Conservation (phyloP, 2,329 filamentous ascomycete genomes). For the Fusarium chaquense region DNA sequence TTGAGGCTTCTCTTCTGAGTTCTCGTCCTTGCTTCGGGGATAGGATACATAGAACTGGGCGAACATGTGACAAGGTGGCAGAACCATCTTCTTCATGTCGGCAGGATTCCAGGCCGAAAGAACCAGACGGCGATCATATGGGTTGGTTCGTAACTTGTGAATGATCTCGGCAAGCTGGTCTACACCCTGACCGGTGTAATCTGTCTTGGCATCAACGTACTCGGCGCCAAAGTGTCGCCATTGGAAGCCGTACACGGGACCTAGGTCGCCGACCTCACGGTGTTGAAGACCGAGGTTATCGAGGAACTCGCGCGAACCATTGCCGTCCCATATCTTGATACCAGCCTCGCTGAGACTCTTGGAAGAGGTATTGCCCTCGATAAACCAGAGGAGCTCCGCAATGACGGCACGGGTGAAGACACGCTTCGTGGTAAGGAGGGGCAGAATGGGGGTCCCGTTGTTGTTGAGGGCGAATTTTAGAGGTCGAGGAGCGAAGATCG, state of each 20-base stretch:
- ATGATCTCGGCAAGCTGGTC: conserved; percentile 95
- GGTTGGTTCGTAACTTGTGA: conserved; percentile 82
- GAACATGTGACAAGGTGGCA: conserved; percentile 98
- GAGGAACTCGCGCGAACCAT: conserved; percentile 90
- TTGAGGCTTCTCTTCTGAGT: conserved; percentile 58
- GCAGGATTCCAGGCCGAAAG: conserved; percentile 94
- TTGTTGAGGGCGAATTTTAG: conserved; percentile 87
- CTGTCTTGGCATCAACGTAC: conserved; percentile 81
- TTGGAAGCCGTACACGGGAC: conserved; percentile 97
- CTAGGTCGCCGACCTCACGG: conserved; percentile 88
- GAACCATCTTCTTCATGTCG: conserved; percentile 87
- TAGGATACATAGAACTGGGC: conserved; percentile 94
- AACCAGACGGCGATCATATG: conserved; percentile 91
- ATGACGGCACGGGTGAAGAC: conserved; percentile 93
- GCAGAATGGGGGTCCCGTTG: conserved; percentile 74
- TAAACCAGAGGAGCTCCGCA: conserved; percentile 95
- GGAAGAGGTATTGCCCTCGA: conserved; percentile 85
- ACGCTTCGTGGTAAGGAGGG: conserved; percentile 96
- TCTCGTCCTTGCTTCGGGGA: conserved; percentile 57
- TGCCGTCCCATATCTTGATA: conserved; percentile 98
- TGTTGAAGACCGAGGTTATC: conserved; percentile 85
- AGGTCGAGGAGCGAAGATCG: conserved; percentile 87
- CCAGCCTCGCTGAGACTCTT: conserved; percentile 79
- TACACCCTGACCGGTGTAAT: conserved; percentile 90
- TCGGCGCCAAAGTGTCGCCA: conserved; percentile 98